Evolutionary conservation across 208 protist genomes (phyloP).

Genomic region (Leishmania arabica): DNA sequence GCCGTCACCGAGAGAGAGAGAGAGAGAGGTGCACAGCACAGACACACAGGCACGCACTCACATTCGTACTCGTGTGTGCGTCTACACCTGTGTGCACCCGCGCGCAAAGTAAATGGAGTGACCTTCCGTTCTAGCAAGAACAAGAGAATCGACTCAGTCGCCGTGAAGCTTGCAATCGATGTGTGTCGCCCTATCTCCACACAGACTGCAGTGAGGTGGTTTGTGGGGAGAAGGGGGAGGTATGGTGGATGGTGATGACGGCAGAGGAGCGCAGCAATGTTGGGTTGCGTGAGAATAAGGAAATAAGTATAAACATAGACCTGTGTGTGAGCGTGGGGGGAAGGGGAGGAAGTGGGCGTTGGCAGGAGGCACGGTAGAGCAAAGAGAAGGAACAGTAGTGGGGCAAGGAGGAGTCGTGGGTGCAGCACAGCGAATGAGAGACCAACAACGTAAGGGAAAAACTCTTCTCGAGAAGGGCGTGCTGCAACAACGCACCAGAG

Average conservation of each 20-base stretch:
- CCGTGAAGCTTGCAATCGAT: neutral
- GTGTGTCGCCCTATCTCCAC: neutral
- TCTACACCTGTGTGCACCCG: neutral
- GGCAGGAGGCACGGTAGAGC: neutral
- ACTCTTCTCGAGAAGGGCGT: neutral
- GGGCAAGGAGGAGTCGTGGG: neutral
- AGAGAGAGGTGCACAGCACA: slow-evolving; percentile 1
- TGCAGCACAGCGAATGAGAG: neutral
- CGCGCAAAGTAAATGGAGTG: neutral
- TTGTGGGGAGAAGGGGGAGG: neutral
- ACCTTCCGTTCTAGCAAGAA: neutral
- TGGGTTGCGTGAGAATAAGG: neutral
- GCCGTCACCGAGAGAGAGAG: neutral
- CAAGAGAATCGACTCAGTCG: neutral
- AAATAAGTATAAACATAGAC: neutral
- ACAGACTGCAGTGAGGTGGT: neutral
- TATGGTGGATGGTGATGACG: neutral
- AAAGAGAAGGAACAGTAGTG: neutral
- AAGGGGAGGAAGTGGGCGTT: neutral
- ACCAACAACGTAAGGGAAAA: neutral
- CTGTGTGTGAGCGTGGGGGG: neutral
- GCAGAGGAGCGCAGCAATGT: neutral
- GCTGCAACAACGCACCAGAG: neutral
- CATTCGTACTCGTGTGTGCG: neutral
- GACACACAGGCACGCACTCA: slow-evolving; percentile 6